Evolutionary conservation across 495 filamentous ascomycete genomes (phyloP), one percentile per base, ranked within the genome.

Genomic region (Aspergillus haitiensis): DNA sequence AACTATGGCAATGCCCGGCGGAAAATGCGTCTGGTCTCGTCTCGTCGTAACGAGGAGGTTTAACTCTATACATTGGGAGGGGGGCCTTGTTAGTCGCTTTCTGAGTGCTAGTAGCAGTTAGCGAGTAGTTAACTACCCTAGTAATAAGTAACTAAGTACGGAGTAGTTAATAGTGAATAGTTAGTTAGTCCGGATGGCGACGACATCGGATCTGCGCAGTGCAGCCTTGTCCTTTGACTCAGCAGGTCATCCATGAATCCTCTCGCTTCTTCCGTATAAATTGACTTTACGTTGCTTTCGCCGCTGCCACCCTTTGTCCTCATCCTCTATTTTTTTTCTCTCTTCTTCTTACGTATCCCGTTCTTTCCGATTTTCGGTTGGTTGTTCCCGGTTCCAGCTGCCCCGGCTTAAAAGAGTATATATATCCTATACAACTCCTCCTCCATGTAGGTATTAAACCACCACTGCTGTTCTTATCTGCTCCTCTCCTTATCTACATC

Each of bases 361-460:
- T 63, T 60, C 49, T 47, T 68, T 72, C 64, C 70, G 67, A 61
- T 61, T 55, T 60, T 65, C 64, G 64, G 59, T 68, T 61, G 50
- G 4, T 32, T 32, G 34, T 51, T 58, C 47, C 36, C 27, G 56
- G 39, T 21, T 9, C 34, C 46, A 46, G 11, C 58, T 72, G 33
- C 21, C 45, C 16, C 39, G 10, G 2, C 32, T n/a, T 37, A 13
- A 10, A 37, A 6, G 67, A 68, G 65, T 67, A 67, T 64, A 62
- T 36, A 47, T 60, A 56, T 60, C 58, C 50, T 34, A 16, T 21
- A 16, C 56, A n/a, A 11, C 48, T 42, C 35, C 9, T 44, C 15
- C 33, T 35, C 45, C 12, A 21, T 33, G 35, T 47, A n/a, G 8
- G 16, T 45, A 18, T 36, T 31, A 34, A 3, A 27, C 21, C 21